Percentiles rank a stretch among this genome's conserved stretches.
Evolutionary conservation across 805 yeast genomes (phyloP).

Genomic region (Cyberlindnera nakhonratchasimensis): DNA sequence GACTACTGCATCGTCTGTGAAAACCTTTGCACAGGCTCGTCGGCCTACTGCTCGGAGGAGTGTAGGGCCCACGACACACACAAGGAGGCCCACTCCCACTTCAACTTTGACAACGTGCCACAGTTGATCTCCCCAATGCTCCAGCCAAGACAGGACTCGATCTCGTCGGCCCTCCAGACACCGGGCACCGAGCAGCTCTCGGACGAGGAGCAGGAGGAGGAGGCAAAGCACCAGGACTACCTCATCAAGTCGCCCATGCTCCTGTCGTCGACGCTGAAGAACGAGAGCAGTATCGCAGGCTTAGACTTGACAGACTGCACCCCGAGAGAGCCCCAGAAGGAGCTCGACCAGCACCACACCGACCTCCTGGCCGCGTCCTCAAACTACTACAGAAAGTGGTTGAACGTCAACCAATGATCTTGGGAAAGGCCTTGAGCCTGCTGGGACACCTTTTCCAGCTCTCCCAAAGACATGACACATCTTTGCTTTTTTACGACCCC

Average conservation of each 20-base stretch:
- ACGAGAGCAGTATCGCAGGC: conserved; percentile 26
- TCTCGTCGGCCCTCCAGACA: conserved; percentile 16
- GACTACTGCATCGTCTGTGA: conserved; percentile 61
- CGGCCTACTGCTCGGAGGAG: conserved; percentile 45
- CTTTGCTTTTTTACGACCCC: neutral
- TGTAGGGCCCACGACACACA: conserved; percentile 35
- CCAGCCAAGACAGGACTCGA: conserved; percentile 28
- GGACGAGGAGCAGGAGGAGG: conserved; percentile 19
- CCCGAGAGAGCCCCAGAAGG: conserved; percentile 17
- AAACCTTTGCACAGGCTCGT: conserved; percentile 40
- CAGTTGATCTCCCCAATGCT: conserved; percentile 30
- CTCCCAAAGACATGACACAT: conserved; percentile 1
- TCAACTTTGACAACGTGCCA: conserved; percentile 27
- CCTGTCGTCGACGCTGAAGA: conserved; percentile 23
- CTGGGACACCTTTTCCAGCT: too few species aligned
- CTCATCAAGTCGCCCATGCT: conserved; percentile 29
- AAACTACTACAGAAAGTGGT: conserved; percentile 30
- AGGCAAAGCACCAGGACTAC: conserved; percentile 22
- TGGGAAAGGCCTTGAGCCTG: too few species aligned
- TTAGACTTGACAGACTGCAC: conserved; percentile 22
- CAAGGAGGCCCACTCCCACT: conserved; percentile 16
- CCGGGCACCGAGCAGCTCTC: conserved; percentile 12
- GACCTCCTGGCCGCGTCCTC: conserved; percentile 29
- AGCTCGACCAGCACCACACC: conserved; percentile 20
- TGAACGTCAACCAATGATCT: conserved; percentile 21